A percentile compares a stretch with the other conserved stretches of the same genome.
Conservation (phyloP, 2,329 filamentous ascomycete species). For the Zymoseptoria tritici region DNA sequence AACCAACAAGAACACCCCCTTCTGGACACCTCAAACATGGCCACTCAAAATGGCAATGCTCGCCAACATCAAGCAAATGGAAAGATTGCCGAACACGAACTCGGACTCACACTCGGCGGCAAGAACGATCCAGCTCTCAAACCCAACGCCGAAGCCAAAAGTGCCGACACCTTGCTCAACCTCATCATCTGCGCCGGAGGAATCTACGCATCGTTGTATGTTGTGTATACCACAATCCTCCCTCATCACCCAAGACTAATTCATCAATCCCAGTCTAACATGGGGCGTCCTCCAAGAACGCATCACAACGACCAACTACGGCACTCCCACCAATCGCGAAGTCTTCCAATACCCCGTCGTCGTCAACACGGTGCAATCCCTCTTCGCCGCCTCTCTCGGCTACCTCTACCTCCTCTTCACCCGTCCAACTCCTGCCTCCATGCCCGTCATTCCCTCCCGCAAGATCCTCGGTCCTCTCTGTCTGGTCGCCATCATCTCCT, state of each 20-base stretch:
- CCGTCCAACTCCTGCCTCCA: slow-evolving; percentile 37
- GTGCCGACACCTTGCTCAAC: slow-evolving; percentile 44
- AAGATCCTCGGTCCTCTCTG: slow-evolving; percentile 70
- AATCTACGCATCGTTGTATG: slow-evolving; percentile 93
- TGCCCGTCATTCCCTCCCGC: slow-evolving; percentile 67
- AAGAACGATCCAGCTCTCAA: slow-evolving; percentile 21
- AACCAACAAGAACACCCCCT: too few species aligned
- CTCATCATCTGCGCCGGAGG: slow-evolving; percentile 82
- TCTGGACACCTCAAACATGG: slow-evolving; percentile 4
- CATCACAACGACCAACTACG: slow-evolving; percentile 87
- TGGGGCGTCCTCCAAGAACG: slow-evolving; percentile 97
- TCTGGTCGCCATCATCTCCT: slow-evolving; percentile 79
- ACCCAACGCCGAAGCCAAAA: slow-evolving; percentile 11
- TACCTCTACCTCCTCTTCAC: slow-evolving; percentile 67
- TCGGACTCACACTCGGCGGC: slow-evolving; percentile 17
- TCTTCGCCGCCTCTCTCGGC: slow-evolving; percentile 77
- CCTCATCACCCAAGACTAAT: background rate
- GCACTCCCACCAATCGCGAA: slow-evolving; percentile 51
- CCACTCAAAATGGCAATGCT: slow-evolving; percentile 18
- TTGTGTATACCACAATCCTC: background rate
- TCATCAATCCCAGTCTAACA: slow-evolving; percentile 54
- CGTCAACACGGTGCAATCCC: slow-evolving; percentile 90
- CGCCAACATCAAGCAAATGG: slow-evolving; percentile 22
- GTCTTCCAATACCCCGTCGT: slow-evolving; percentile 91
- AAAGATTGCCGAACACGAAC: slow-evolving; percentile 11